phyloP scores from a whole-genome alignment of 1,284 basidiomycete species.

The Macrocystidia cucumis region DNA sequence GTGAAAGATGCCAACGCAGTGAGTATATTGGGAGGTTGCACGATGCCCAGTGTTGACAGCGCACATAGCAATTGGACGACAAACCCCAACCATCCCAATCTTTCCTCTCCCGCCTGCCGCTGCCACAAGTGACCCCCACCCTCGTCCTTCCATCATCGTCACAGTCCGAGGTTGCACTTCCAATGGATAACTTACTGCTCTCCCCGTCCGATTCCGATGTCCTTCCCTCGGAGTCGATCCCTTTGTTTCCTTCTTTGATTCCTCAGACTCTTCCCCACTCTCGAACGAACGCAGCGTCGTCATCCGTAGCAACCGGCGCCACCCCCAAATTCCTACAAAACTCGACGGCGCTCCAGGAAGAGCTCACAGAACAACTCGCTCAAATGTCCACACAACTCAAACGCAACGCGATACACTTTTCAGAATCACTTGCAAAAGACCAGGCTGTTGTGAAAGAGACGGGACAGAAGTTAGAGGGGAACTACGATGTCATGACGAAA shows the following conservation, averaged over 20 bases:
- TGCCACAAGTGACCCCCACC: conserved; percentile 5
- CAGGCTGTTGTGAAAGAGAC: conserved; percentile 51
- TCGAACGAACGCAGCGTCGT: conserved; percentile 24
- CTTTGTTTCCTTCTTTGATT: conserved; percentile 17
- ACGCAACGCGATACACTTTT: conserved; percentile 66
- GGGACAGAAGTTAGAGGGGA: conserved; percentile 61
- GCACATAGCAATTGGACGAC: conserved; percentile 28
- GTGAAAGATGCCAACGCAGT: conserved; percentile 45
- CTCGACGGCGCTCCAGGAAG: conserved; percentile 58
- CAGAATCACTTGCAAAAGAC: conserved; percentile 56
- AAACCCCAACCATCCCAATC: conserved; percentile 26
- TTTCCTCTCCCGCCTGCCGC: conserved; percentile 14
- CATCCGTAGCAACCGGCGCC: conserved; percentile 26
- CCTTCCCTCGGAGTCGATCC: conserved; percentile 15
- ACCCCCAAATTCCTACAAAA: conserved; percentile 43
- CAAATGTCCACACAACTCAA: conserved; percentile 75
- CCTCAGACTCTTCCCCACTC: conserved; percentile 16
- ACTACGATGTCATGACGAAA: conserved; percentile 62
- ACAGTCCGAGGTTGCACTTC: conserved; percentile 7
- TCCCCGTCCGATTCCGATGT: conserved; percentile 13
- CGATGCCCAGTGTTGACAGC: conserved; percentile 15
- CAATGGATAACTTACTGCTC: conserved; percentile 15
- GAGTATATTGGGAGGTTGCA: conserved; percentile 5
- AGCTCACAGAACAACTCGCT: conserved; percentile 66
- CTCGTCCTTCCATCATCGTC: conserved; percentile 5